These are phyloP conservation scores for Backusella psychrophila DNA, from an alignment of 192 early-diverging fungal genomes.

Conservation along the genomic window DNA sequence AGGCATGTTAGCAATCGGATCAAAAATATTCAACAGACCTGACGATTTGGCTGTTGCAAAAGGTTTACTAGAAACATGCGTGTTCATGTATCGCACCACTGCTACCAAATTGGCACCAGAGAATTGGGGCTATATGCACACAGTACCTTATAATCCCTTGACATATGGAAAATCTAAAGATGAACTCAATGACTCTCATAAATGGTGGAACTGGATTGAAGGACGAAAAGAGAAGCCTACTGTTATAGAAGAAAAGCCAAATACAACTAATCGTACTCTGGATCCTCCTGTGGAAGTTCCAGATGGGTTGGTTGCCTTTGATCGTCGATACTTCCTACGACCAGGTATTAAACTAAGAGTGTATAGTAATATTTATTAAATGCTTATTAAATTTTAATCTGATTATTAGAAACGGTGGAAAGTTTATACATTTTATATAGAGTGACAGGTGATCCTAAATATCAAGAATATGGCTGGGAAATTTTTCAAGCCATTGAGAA, in stretches of 20 bases:
- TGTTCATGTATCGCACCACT: slow-evolving; percentile 35
- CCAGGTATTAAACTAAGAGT: background rate
- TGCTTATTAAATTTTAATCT: background rate
- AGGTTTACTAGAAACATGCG: slow-evolving; percentile 40
- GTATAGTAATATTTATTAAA: background rate
- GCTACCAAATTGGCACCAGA: slow-evolving; percentile 46
- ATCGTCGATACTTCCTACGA: slow-evolving; percentile 2
- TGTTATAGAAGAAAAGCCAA: background rate
- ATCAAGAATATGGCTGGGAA: slow-evolving; percentile 70
- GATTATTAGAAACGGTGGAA: slow-evolving; percentile 60
- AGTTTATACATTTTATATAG: slow-evolving; percentile 72
- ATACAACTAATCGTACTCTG: background rate
- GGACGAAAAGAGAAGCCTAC: background rate
- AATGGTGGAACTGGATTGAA: background rate
- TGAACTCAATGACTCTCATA: background rate
- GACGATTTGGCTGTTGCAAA: slow-evolving; percentile 41
- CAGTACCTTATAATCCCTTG: background rate
- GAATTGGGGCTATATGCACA: slow-evolving; percentile 17
- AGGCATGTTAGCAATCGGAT: slow-evolving; percentile 48
- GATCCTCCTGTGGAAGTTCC: background rate
- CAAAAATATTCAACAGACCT: slow-evolving; percentile 44
- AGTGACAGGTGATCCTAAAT: slow-evolving; percentile 63
- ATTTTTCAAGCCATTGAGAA: slow-evolving; percentile 51
- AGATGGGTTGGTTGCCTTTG: background rate
- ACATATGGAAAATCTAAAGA: slow-evolving; percentile 5